Conservation (phyloP, 371 early-diverging fungal genomes). For the Nematocida ironsii region DNA sequence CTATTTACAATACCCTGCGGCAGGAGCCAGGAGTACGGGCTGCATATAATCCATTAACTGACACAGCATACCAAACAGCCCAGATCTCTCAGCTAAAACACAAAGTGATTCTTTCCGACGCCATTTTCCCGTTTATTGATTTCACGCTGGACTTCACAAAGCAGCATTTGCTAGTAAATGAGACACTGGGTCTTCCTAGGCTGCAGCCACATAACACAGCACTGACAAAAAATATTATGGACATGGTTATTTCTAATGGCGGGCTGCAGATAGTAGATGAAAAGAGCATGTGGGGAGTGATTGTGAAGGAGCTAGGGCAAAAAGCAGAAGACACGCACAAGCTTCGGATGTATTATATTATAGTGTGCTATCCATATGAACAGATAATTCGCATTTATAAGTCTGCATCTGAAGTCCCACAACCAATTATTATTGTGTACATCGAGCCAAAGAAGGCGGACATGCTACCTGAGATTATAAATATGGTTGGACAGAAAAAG, state of each 20-base stretch:
- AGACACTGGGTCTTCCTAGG: slow-evolving; percentile 40
- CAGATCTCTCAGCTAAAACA: slow-evolving; percentile 30
- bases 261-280: slow-evolving; percentile 53
- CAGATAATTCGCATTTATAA: neutral
- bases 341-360: slow-evolving; percentile 53
- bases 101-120: neutral
- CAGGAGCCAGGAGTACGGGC: neutral
- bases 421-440: slow-evolving; percentile 21
- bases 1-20: neutral
- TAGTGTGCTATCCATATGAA: slow-evolving; percentile 56
- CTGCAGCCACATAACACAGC: slow-evolving; percentile 27
- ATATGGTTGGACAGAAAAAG: slow-evolving; percentile 20
- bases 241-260: slow-evolving; percentile 15
- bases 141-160: neutral
- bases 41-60: slow-evolving; percentile 31
- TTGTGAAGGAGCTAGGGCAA: slow-evolving; percentile 41
- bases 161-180: slow-evolving; percentile 45
- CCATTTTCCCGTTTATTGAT: slow-evolving; percentile 22
- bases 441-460: slow-evolving; percentile 54
- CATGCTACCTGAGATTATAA: slow-evolving; percentile 35
- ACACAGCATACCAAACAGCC: neutral
- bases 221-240: slow-evolving; percentile 18
- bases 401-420: neutral
- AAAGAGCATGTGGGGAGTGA: slow-evolving; percentile 31
- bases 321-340: slow-evolving; percentile 20